Evolutionary conservation across 805 yeast genomes (phyloP).

Genomic region (Blastobotrys terrestris): DNA sequence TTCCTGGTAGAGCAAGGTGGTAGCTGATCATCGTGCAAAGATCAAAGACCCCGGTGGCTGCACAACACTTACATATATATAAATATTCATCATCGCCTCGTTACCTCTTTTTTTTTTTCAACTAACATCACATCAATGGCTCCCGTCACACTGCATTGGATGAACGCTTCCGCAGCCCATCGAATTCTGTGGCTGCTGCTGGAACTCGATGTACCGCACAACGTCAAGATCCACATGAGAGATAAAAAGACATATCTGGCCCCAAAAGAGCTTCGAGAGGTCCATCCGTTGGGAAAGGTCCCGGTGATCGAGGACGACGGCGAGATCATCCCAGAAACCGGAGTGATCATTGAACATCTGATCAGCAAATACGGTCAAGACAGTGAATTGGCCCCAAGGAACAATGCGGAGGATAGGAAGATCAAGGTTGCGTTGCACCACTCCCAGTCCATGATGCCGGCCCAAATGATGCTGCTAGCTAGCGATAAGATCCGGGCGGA

Average conservation of each 20-base stretch:
- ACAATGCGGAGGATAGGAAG: slow-evolving; percentile 10
- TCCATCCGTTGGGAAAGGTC: slow-evolving; percentile 59
- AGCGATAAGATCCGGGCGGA: slow-evolving; percentile 26
- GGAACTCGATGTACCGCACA: slow-evolving; percentile 49
- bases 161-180: slow-evolving; percentile 52
- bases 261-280: slow-evolving; percentile 41
- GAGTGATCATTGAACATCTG: slow-evolving; percentile 49
- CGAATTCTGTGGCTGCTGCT: slow-evolving; percentile 61
- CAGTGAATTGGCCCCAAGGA: slow-evolving; percentile 33
- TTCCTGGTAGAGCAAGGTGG: background rate
- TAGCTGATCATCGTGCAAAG: background rate
- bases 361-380: slow-evolving; percentile 43
- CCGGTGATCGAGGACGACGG: slow-evolving; percentile 51
- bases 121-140: background rate
- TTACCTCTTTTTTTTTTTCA: background rate
- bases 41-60: no score
- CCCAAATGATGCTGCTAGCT: slow-evolving; percentile 29
- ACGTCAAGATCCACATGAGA: slow-evolving; percentile 47
- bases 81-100: no score
- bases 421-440: background rate
- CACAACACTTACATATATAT: no score
- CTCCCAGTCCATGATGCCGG: background rate
- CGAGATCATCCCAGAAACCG: slow-evolving; percentile 51
- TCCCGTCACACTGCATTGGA: slow-evolving; percentile 28
- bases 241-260: slow-evolving; percentile 43